Conservation (phyloP, 192 early-diverging fungal species). For the Coemansia sp. region DNA sequence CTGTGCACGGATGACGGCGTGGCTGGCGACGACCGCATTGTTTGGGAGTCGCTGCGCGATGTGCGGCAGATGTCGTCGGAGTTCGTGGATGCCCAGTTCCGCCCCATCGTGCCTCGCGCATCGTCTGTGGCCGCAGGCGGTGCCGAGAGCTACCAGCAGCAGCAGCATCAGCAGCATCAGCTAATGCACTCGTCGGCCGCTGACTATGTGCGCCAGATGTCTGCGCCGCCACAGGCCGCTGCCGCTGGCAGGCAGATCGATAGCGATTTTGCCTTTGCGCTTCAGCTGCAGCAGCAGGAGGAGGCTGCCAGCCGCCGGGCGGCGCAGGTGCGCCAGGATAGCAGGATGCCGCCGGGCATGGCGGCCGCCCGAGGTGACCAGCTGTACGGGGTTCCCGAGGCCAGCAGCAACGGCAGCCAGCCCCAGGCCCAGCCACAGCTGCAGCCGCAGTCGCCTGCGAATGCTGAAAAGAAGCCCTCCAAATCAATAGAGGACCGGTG, state of each 20-base stretch:
- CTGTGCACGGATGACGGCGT: constrained; percentile 73
- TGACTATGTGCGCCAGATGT: constrained; percentile 25
- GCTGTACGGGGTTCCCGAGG: constrained; percentile 44
- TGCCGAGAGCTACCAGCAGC: too few relatives aligned
- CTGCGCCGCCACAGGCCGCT: not conserved
- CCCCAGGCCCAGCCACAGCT: not conserved
- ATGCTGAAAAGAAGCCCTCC: not conserved
- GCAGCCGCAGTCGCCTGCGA: not conserved
- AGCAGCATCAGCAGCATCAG: too few relatives aligned
- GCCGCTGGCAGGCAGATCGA: constrained; percentile 27
- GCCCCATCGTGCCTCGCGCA: constrained; percentile 1
- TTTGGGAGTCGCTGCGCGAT: constrained; percentile 73
- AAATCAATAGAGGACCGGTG: constrained; percentile 3
- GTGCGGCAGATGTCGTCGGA: constrained; percentile 62
- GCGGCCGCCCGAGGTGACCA: not conserved
- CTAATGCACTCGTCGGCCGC: constrained; percentile 1
- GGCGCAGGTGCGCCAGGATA: constrained; percentile 38
- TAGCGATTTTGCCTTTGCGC: constrained; percentile 53
- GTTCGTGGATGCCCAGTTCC: constrained; percentile 65
- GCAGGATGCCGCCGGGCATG: constrained; percentile 44
- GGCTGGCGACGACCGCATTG: constrained; percentile 62
- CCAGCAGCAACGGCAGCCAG: not conserved
- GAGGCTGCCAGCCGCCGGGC: not conserved
- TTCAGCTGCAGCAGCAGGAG: constrained; percentile 51
- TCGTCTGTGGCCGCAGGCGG: not conserved